phyloP scores from a whole-genome alignment of 148 eudicot genomes.

The Vaccinium corymbosum region DNA sequence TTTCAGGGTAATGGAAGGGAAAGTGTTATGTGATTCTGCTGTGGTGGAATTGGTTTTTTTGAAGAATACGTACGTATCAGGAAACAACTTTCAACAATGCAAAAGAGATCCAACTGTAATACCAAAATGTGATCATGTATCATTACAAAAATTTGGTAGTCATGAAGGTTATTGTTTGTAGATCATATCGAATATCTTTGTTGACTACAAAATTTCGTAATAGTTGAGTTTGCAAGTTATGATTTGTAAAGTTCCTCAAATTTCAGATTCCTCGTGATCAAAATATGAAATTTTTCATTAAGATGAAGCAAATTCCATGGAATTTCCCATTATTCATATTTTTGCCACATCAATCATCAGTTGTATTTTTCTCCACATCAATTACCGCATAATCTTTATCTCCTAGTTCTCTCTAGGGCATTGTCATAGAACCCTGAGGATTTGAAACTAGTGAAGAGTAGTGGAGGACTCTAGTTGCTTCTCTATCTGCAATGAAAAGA shows the following conservation, averaged over 20 bases:
- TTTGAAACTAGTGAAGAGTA: too few species aligned
- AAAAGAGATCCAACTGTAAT: not conserved
- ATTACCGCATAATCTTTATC: too few species aligned
- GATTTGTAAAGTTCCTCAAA: not conserved
- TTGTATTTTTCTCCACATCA: too few species aligned
- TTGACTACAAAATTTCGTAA: not conserved
- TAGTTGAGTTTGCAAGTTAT: too few species aligned
- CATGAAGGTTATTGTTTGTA: not conserved
- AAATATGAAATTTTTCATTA: not conserved
- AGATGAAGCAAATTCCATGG: too few species aligned
- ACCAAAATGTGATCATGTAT: not conserved
- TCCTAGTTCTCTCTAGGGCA: too few species aligned
- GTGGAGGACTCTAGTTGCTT: too few species aligned
- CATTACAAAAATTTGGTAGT: not conserved
- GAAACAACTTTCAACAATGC: not conserved
- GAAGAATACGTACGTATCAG: not conserved
- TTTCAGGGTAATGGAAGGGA: not conserved
- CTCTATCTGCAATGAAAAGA: too few species aligned
- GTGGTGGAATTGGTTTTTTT: not conserved
- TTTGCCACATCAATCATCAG: too few species aligned
- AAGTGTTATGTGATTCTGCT: not conserved
- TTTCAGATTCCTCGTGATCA: not conserved
- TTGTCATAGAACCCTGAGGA: too few species aligned
- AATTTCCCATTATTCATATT: too few species aligned
- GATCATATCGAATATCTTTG: not conserved